Percentiles rank a stretch among this genome's conserved stretches.
Conservation (phyloP, 179 eudicot species). For the Spinacia oleracea region DNA sequence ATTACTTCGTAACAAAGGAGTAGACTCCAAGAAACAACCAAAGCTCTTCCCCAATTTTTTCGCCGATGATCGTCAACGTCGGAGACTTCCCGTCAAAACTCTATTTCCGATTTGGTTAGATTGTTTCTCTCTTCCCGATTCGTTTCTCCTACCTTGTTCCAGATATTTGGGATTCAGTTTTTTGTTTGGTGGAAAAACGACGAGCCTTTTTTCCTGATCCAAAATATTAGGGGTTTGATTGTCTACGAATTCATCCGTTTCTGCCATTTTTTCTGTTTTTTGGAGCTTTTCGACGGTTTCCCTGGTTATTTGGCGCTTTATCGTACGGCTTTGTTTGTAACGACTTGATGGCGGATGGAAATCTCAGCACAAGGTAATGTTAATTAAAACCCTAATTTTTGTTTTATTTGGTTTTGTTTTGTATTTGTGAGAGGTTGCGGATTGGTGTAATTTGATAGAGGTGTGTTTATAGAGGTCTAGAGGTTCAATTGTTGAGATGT, state of each 20-base stretch:
- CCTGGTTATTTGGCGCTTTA: neutral
- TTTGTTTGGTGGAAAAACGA: neutral
- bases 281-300: neutral
- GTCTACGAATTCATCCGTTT: neutral
- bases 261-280: neutral
- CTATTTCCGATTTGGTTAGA: neutral
- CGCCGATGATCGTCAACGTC: conserved; percentile 18
- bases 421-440: neutral
- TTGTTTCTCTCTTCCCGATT: neutral
- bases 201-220: conserved; percentile 12
- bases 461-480: neutral
- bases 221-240: conserved; percentile 9
- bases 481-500: neutral
- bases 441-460: neutral
- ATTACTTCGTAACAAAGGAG: neutral
- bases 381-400: conserved; percentile 23
- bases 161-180: neutral
- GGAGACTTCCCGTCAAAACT: neutral
- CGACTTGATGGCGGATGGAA: conserved; percentile 24
- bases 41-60: neutral
- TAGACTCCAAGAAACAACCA: neutral
- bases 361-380: conserved; percentile 18
- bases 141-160: neutral
- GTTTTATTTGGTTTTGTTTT: neutral
- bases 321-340: conserved; percentile 15